Evolutionary conservation across 2,329 filamentous ascomycete species (phyloP).

Genomic region (Neocucurbitaria cava): DNA sequence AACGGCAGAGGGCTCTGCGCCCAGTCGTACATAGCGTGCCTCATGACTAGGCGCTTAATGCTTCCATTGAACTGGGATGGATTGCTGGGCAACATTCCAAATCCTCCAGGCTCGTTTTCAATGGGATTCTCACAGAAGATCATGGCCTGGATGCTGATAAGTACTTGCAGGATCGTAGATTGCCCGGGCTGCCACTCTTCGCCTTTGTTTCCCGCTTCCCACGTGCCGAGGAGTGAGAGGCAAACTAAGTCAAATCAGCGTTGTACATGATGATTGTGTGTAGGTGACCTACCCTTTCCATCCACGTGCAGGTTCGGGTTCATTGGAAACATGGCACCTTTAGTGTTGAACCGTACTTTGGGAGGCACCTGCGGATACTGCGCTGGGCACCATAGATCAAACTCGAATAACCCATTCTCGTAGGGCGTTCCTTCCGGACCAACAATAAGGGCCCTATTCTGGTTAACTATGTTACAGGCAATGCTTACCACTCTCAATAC

Average conservation of each 20-base stretch:
- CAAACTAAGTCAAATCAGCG: not conserved
- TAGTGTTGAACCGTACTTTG: constrained; percentile 53
- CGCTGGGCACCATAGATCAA: constrained; percentile 55
- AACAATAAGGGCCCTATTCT: constrained; percentile 42
- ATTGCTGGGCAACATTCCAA: not conserved
- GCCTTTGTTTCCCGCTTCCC: constrained; percentile 49
- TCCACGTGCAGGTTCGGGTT: constrained; percentile 60
- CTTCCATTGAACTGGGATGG: not conserved
- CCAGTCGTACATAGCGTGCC: constrained; percentile 40
- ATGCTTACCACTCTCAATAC: not conserved
- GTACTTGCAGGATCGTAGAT: constrained; percentile 58
- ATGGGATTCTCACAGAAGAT: constrained; percentile 60
- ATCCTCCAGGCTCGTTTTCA: constrained; percentile 59
- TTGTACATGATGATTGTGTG: not conserved
- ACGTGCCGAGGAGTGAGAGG: constrained; percentile 41
- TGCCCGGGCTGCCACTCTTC: constrained; percentile 51
- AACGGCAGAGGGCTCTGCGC: constrained; percentile 18
- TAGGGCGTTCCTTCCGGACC: constrained; percentile 61
- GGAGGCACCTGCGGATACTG: constrained; percentile 55
- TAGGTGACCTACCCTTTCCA: constrained; percentile 52
- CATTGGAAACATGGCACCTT: constrained; percentile 46
- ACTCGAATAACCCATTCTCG: constrained; percentile 61
- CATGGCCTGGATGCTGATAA: constrained; percentile 64
- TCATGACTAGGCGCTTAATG: constrained; percentile 8
- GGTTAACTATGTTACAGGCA: constrained; percentile 28